Evolutionary conservation across 2,329 filamentous ascomycete genomes (phyloP).

Genomic region (Fusarium incarnatum): DNA sequence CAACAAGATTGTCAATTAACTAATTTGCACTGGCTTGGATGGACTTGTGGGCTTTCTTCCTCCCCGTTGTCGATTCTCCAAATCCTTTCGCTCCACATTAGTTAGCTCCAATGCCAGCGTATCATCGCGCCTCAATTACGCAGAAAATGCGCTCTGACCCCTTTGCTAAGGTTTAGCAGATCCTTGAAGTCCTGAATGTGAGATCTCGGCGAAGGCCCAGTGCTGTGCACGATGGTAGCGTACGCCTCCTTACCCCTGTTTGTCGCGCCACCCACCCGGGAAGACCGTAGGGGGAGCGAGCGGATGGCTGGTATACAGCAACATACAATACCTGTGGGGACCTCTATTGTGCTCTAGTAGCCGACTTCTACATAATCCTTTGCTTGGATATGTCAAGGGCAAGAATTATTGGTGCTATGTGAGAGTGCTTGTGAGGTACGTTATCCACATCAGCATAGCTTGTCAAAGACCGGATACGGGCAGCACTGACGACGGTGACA

Average conservation of each 20-base stretch:
- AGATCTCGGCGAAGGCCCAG: not conserved
- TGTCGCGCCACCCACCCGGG: slow-evolving; percentile 30
- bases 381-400: no score
- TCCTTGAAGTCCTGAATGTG: not conserved
- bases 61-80: not conserved
- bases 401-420: no score
- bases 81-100: not conserved
- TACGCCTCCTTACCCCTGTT: slow-evolving; percentile 20
- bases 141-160: not conserved
- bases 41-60: slow-evolving; percentile 8
- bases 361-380: no score
- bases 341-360: no score
- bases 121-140: slow-evolving; percentile 1
- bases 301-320: no score
- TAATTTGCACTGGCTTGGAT: slow-evolving; percentile 8
- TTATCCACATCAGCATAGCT: no score
- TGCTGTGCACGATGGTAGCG: not conserved
- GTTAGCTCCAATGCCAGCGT: slow-evolving; percentile 16
- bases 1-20: not conserved
- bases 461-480: no score
- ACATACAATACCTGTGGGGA: no score
- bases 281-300: slow-evolving; percentile 6
- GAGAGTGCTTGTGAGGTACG: no score
- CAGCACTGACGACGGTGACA: no score
- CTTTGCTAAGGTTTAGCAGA: not conserved